phyloP scores from a whole-genome alignment of 305 asterid genomes.

The Fraxinus nigra region DNA sequence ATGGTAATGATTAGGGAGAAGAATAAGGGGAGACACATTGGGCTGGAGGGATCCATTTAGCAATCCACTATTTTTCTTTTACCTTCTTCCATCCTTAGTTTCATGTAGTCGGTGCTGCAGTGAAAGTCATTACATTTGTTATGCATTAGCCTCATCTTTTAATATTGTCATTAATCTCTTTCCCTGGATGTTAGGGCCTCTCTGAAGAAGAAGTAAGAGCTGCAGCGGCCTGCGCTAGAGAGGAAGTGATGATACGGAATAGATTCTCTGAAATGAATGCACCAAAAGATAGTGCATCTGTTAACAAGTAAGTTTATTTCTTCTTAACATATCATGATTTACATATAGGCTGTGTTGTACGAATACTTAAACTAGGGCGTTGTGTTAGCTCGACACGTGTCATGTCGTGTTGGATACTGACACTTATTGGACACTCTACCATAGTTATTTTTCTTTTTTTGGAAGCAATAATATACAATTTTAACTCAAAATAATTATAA shows the following conservation, averaged over 20 bases:
- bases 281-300: slow-evolving; percentile 81
- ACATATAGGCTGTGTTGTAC: not conserved
- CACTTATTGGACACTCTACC: not conserved
- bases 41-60: slow-evolving; percentile 12
- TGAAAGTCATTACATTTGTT: slow-evolving; percentile 12
- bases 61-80: not conserved
- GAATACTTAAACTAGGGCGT: not conserved
- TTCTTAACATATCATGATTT: slow-evolving; percentile 13
- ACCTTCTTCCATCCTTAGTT: not conserved
- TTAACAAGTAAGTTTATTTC: slow-evolving; percentile 64
- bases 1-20: not conserved
- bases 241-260: slow-evolving; percentile 95
- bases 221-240: slow-evolving; percentile 98
- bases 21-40: not conserved
- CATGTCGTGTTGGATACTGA: not conserved
- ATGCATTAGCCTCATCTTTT: slow-evolving; percentile 4
- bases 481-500: too few relatives aligned
- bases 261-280: slow-evolving; percentile 99
- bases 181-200: slow-evolving; percentile 62
- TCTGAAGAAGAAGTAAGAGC: slow-evolving; percentile 98
- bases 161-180: slow-evolving; percentile 17
- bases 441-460: not conserved
- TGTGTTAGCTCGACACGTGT: not conserved
- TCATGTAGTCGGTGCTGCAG: not conserved
- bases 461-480: not conserved